phyloP scores from a whole-genome alignment of 805 yeast species.

The Jamesozyma lodderae region DNA sequence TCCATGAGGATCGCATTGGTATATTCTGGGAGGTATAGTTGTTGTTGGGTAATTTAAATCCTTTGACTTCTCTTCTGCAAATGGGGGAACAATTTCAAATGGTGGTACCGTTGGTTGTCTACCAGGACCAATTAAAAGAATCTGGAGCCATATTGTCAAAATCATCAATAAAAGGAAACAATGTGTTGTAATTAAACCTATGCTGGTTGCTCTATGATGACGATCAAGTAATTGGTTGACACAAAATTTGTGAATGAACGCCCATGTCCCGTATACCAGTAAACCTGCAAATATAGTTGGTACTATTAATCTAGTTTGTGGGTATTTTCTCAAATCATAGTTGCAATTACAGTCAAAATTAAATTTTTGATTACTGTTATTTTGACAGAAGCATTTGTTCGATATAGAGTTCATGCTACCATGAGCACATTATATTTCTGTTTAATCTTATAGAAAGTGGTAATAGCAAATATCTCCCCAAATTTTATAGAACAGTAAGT shows the following conservation, averaged over 20 bases:
- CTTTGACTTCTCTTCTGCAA: too few species aligned
- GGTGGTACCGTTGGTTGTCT: conserved; percentile 22
- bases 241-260: conserved; percentile 37
- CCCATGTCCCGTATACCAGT: conserved; percentile 37
- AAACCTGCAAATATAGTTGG: conserved; percentile 3
- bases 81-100: conserved; percentile 11
- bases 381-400: too few species aligned
- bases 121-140: conserved; percentile 20
- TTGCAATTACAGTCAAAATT: not conserved
- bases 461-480: too few species aligned
- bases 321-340: not conserved
- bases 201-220: conserved; percentile 11
- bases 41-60: conserved; percentile 10
- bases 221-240: conserved; percentile 22
- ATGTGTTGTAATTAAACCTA: conserved; percentile 17
- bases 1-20: conserved; percentile 64
- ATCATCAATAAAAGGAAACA: conserved; percentile 10
- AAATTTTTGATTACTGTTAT: too few species aligned
- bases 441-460: too few species aligned
- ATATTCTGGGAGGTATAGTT: conserved; percentile 45
- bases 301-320: not conserved
- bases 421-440: too few species aligned
- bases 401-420: too few species aligned
- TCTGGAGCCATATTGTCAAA: conserved; percentile 17
- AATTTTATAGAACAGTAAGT: too few species aligned